phyloP scores from a whole-genome alignment of 2,329 filamentous ascomycete genomes.

The Sporothrix mexicana region DNA sequence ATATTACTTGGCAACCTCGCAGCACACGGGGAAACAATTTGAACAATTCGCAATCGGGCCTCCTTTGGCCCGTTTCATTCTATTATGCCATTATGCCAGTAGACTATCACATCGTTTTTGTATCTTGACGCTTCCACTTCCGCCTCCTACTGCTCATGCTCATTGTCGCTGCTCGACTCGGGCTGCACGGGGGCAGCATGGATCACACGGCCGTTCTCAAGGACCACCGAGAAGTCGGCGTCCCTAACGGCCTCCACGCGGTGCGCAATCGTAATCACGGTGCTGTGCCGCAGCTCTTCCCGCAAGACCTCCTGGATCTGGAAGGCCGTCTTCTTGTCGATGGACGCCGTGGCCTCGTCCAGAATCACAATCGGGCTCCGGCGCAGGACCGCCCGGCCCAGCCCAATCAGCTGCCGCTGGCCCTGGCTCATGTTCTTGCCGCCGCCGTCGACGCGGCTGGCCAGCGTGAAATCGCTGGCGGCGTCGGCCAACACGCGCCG shows the following conservation, averaged over 20 bases:
- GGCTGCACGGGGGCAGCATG: slow-evolving; percentile 32
- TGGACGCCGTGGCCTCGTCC: slow-evolving; percentile 69
- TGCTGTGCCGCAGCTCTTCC: slow-evolving; percentile 60
- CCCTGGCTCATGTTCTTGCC: slow-evolving; percentile 68
- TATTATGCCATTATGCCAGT: too few species aligned
- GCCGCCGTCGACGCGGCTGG: slow-evolving; percentile 61
- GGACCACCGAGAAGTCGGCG: slow-evolving; percentile 60
- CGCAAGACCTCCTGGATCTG: slow-evolving; percentile 63
- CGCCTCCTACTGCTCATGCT: not conserved
- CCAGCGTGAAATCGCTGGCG: slow-evolving; percentile 47
- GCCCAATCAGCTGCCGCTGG: slow-evolving; percentile 66
- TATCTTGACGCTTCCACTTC: too few species aligned
- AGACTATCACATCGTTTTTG: too few species aligned
- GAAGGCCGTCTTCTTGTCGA: slow-evolving; percentile 64
- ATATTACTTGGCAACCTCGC: too few species aligned
- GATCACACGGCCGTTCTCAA: slow-evolving; percentile 59
- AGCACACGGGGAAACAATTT: too few species aligned
- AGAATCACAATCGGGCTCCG: slow-evolving; percentile 65
- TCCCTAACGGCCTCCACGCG: slow-evolving; percentile 66
- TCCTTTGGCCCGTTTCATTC: too few species aligned
- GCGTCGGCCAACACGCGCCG: slow-evolving; percentile 61
- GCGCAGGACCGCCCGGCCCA: slow-evolving; percentile 65
- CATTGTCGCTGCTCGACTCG: not conserved
- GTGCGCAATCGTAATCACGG: slow-evolving; percentile 71
- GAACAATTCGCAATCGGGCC: too few species aligned